Evolutionary conservation across 345 rosid species (phyloP), one percentile per base, ranked within the genome.

Genomic region (Corymbia maculata): DNA sequence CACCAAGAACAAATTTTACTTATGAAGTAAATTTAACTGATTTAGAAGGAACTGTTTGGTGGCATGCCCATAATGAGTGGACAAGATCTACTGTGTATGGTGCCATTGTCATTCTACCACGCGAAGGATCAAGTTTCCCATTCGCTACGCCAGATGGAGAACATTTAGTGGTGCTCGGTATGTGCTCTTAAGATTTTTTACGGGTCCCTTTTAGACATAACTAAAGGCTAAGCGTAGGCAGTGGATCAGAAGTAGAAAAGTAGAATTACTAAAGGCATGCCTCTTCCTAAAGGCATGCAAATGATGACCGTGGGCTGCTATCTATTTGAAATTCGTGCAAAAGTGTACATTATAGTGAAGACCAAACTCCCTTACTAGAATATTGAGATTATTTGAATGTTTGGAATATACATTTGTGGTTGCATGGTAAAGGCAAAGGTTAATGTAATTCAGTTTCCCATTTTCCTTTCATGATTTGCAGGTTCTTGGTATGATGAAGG

Each of bases 31-130:
- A 59, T 59, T 59, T 59, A 24, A 61, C 15, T 61, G 68, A 59
- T 24, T n/a, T 24, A 59, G n/a, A 59, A 59, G 14, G 66, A 59
- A 26, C 30, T 24, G 0, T 59, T 59, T 59, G 66, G 66, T 59
- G 30, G 66, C 30, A 59, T 59, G 59, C 59, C 59, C 59, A 55
- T 21, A 55, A 55, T 55, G 59, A 91, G 8, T 92, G 93, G 93
- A 88, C 92, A 50, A 51, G 94, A 24, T 88, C 88, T n/a, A 92
- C 91, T 7, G 91, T 93, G 8, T 89, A 93, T 36, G 93, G 93
- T 11, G 92, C 93, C 26, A 87, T 93, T 45, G 59, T 89, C 36
- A 22, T 91, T 55, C 86, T 47, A 22, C 94, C 94, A 3, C 55
- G 42, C 0, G 22, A 88, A 26, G 91, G 89, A 7, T 85, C 88